These are phyloP conservation scores for Calycina herbarum DNA, from an alignment of 2,329 filamentous ascomycete genomes.

Conservation along the genomic window DNA sequence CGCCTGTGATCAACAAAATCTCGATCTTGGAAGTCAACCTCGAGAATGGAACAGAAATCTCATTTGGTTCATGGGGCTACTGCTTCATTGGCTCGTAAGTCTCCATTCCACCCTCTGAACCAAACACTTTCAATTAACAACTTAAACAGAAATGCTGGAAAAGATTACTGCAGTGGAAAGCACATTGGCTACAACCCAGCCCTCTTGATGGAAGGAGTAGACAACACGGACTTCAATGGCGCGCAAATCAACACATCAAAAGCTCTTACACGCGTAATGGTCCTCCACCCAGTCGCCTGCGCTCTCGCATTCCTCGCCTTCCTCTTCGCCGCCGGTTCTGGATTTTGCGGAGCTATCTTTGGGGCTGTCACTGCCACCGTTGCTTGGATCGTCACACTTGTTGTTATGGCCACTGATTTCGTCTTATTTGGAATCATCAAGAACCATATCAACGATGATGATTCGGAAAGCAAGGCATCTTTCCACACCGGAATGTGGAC, in stretches of 20 bases:
- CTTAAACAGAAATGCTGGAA: constrained; percentile 16
- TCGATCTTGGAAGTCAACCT: constrained; percentile 54
- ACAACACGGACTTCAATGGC: constrained; percentile 44
- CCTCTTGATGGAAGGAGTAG: constrained; percentile 41
- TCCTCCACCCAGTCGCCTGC: constrained; percentile 62
- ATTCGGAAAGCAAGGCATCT: constrained; percentile 31
- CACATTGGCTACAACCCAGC: constrained; percentile 58
- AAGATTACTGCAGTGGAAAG: constrained; percentile 50
- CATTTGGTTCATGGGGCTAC: constrained; percentile 62
- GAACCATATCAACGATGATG: constrained; percentile 51
- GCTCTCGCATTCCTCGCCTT: constrained; percentile 60
- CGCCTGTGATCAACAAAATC: constrained; percentile 58
- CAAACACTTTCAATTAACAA: background rate
- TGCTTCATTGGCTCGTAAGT: constrained; percentile 44
- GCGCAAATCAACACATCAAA: constrained; percentile 47
- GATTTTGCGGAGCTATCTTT: constrained; percentile 52
- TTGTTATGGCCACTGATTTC: constrained; percentile 57
- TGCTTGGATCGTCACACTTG: constrained; percentile 49
- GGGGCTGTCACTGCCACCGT: constrained; percentile 51
- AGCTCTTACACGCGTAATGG: constrained; percentile 57
- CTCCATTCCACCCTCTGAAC: background rate
- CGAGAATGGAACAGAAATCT: constrained; percentile 42
- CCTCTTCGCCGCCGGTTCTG: constrained; percentile 53
- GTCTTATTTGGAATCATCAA: constrained; percentile 55
- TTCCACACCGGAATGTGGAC: constrained; percentile 61